Evolutionary conservation across 164 flowering plant species (phyloP).

Genomic region (Vitis amurensis): DNA sequence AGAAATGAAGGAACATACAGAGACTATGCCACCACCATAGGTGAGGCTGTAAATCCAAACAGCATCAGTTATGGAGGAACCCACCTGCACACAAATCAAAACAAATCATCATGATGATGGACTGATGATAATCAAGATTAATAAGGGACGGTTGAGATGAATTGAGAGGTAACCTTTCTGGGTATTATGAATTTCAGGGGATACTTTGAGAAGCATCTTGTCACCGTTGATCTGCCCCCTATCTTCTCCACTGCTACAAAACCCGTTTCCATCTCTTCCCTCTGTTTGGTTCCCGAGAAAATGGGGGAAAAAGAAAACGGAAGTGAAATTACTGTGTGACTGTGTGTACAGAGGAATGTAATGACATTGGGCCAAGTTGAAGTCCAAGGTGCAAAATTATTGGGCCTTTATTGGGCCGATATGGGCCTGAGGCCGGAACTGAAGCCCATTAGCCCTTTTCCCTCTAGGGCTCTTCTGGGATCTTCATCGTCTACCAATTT

Average conservation of each 20-base stretch:
- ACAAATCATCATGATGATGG: too few species aligned
- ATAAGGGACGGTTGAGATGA: background rate
- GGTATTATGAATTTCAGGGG: slow-evolving; percentile 94
- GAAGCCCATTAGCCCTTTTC: background rate
- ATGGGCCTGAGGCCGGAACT: too few species aligned
- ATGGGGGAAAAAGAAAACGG: background rate
- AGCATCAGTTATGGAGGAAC: slow-evolving; percentile 59
- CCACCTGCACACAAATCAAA: slow-evolving; percentile 48
- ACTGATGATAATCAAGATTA: background rate
- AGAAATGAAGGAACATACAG: slow-evolving; percentile 47
- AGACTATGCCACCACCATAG: slow-evolving; percentile 96
- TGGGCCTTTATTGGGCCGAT: too few species aligned
- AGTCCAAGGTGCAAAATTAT: too few species aligned
- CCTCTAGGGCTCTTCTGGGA: too few species aligned
- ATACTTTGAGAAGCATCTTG: slow-evolving; percentile 78
- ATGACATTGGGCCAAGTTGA: too few species aligned
- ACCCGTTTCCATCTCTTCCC: slow-evolving; percentile 49
- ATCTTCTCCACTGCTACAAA: slow-evolving; percentile 63
- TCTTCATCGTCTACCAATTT: too few species aligned
- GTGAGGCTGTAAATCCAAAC: slow-evolving; percentile 92
- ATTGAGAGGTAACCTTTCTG: slow-evolving; percentile 49
- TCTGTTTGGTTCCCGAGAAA: background rate
- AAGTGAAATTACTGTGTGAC: background rate
- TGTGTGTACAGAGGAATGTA: background rate
- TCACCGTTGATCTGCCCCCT: slow-evolving; percentile 67